These are phyloP conservation scores for Sphaerobolus stellatus DNA, from an alignment of 1,284 basidiomycete genomes.

Conservation along the genomic window DNA sequence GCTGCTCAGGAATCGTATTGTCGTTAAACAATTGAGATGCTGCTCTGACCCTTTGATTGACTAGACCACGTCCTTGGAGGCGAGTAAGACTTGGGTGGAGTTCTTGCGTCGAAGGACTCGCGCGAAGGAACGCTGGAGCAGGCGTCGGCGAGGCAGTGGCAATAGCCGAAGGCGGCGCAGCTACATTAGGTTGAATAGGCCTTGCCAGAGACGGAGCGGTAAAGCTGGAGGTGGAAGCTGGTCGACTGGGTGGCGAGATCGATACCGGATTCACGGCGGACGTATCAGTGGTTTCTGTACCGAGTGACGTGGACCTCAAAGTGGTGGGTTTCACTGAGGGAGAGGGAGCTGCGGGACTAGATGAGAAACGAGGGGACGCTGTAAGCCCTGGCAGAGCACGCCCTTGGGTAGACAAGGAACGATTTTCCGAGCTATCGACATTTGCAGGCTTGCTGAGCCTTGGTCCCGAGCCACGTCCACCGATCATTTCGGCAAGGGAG, in stretches of 20 bases:
- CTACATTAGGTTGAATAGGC: conserved; percentile 50
- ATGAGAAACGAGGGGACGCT: conserved; percentile 13
- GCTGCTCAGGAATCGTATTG: not conserved
- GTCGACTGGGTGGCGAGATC: conserved; percentile 4
- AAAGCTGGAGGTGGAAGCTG: conserved; percentile 21
- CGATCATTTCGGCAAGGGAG: conserved; percentile 8
- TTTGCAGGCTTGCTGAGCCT: not conserved
- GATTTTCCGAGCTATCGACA: not conserved
- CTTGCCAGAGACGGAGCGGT: conserved; percentile 51
- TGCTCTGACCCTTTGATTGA: conserved; percentile 73
- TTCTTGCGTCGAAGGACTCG: conserved; percentile 55
- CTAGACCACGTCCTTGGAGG: conserved; percentile 79
- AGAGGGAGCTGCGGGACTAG: conserved; percentile 34
- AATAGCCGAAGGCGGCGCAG: conserved; percentile 30
- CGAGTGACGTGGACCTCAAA: too few species aligned
- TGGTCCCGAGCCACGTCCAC: conserved; percentile 3
- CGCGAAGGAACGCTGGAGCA: conserved; percentile 61
- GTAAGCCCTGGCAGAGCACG: conserved; percentile 10
- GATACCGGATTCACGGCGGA: too few species aligned
- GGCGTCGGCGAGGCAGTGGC: conserved; percentile 37
- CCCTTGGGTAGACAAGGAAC: not conserved
- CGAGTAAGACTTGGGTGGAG: conserved; percentile 76
- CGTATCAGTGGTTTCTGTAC: too few species aligned
- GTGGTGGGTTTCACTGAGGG: conserved; percentile 21
- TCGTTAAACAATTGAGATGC: conserved; percentile 49